Conservation (phyloP, 2,329 filamentous ascomycete genomes). For the Didymella exigua region DNA sequence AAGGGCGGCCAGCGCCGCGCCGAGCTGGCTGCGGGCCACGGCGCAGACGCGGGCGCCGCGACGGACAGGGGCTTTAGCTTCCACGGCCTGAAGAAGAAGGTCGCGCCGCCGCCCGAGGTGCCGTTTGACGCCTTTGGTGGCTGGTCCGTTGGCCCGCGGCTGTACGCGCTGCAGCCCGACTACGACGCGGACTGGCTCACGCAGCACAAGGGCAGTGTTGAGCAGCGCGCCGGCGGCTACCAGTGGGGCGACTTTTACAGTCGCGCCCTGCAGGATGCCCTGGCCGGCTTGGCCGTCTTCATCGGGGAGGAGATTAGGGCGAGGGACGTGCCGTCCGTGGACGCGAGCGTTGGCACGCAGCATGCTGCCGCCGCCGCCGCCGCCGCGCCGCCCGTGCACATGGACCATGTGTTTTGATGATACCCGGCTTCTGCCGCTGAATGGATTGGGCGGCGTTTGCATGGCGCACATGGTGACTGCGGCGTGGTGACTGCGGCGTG, state of each 20-base stretch:
- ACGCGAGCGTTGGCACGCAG: slow-evolving; percentile 39
- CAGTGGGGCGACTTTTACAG: slow-evolving; percentile 80
- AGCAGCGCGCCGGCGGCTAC: slow-evolving; percentile 80
- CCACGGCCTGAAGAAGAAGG: slow-evolving; percentile 75
- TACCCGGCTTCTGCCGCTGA: slow-evolving; percentile 38
- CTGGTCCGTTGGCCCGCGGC: slow-evolving; percentile 65
- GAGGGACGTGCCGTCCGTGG: slow-evolving; percentile 45
- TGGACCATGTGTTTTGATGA: slow-evolving; percentile 53
- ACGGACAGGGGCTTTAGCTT: slow-evolving; percentile 62
- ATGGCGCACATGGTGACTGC: no score
- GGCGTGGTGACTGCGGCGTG: no score
- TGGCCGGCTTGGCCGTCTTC: slow-evolving; percentile 86
- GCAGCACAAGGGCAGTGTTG: slow-evolving; percentile 66
- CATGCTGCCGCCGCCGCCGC: slow-evolving; percentile 56
- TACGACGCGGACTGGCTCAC: slow-evolving; percentile 81
- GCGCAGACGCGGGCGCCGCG: slow-evolving; percentile 29
- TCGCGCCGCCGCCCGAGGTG: slow-evolving; percentile 67
- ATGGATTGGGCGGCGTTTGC: slow-evolving; percentile 37
- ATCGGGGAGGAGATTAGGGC: slow-evolving; percentile 72
- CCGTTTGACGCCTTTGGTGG: slow-evolving; percentile 91
- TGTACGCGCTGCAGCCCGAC: slow-evolving; percentile 70
- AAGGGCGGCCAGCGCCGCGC: slow-evolving; percentile 70
- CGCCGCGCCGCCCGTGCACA: slow-evolving; percentile 62
- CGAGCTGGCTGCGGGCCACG: slow-evolving; percentile 5
- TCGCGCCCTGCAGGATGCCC: slow-evolving; percentile 83